These are phyloP conservation scores for Cryphonectria naterciae DNA, from an alignment of 2,329 filamentous ascomycete species.

Conservation along the genomic window DNA sequence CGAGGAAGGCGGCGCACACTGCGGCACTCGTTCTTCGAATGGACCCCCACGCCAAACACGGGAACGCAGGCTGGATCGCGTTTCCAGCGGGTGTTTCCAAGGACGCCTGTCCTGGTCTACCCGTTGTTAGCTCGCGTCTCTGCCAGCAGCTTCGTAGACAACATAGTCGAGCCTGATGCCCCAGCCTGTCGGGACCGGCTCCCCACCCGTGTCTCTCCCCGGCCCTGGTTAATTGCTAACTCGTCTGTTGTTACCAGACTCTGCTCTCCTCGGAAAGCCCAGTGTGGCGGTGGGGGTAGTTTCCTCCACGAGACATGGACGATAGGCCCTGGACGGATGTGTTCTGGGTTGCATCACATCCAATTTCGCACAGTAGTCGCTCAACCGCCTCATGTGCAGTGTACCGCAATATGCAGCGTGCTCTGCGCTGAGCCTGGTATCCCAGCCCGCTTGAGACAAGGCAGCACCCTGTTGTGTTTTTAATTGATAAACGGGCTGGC, in stretches of 20 bases:
- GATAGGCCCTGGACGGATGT: not conserved
- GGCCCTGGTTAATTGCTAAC: not conserved
- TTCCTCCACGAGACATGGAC: not conserved
- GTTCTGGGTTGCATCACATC: not conserved
- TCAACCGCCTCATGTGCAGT: not conserved
- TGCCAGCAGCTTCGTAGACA: slow-evolving; percentile 8
- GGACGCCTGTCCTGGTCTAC: slow-evolving; percentile 26
- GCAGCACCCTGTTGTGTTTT: slow-evolving; percentile 21
- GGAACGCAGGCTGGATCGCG: slow-evolving; percentile 8
- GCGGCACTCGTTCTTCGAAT: slow-evolving; percentile 17
- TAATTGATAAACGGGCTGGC: not conserved
- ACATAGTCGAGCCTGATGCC: slow-evolving; percentile 2
- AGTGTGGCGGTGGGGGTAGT: not conserved
- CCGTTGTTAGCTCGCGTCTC: slow-evolving; percentile 21
- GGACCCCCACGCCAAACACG: slow-evolving; percentile 25
- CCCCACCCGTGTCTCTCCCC: not conserved
- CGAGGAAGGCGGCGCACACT: not conserved
- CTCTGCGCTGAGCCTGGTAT: not conserved
- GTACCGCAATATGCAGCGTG: not conserved
- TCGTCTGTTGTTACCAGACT: not conserved
- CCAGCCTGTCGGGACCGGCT: slow-evolving; percentile 22
- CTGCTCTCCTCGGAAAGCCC: not conserved
- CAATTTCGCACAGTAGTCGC: not conserved
- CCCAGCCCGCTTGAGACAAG: slow-evolving; percentile 12
- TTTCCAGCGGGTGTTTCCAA: slow-evolving; percentile 9